Evolutionary conservation across 768 basidiomycete species (phyloP).

Genomic region (Leccinum uliginosum): DNA sequence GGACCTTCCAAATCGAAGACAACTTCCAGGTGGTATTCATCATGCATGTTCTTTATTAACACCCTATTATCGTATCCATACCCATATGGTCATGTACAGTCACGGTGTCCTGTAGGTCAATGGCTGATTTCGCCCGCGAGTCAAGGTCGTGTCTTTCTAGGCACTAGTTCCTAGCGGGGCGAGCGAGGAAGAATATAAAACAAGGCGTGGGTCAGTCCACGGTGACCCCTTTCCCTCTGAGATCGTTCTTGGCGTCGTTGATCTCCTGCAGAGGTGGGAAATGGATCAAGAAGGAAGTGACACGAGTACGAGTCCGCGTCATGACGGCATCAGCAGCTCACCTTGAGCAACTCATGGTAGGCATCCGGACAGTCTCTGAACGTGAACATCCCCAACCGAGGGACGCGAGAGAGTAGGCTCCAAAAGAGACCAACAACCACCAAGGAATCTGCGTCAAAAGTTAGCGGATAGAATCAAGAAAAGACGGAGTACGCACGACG

Average conservation of each 20-base stretch:
- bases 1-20: too few relatives aligned
- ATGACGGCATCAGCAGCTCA: conserved; percentile 16
- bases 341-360: conserved; percentile 61
- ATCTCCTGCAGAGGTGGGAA: conserved; percentile 47
- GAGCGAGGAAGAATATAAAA: neutral
- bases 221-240: conserved; percentile 55
- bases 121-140: neutral
- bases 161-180: too few relatives aligned
- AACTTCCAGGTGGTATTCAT: too few relatives aligned
- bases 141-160: neutral
- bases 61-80: too few relatives aligned
- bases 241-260: conserved; percentile 49
- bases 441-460: conserved; percentile 56
- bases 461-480: conserved; percentile 43
- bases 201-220: conserved; percentile 42
- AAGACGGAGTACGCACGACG: conserved; percentile 27
- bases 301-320: neutral
- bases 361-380: conserved; percentile 80
- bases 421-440: conserved; percentile 78
- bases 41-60: too few relatives aligned
- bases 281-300: neutral
- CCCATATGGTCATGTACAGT: too few relatives aligned
- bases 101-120: neutral
- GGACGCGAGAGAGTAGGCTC: conserved; percentile 73
- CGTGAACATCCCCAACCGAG: conserved; percentile 68